Evolutionary conservation across 2,329 filamentous ascomycete genomes (phyloP), one percentile per base, ranked within the genome.

Genomic region (Colletotrichum lupini): DNA sequence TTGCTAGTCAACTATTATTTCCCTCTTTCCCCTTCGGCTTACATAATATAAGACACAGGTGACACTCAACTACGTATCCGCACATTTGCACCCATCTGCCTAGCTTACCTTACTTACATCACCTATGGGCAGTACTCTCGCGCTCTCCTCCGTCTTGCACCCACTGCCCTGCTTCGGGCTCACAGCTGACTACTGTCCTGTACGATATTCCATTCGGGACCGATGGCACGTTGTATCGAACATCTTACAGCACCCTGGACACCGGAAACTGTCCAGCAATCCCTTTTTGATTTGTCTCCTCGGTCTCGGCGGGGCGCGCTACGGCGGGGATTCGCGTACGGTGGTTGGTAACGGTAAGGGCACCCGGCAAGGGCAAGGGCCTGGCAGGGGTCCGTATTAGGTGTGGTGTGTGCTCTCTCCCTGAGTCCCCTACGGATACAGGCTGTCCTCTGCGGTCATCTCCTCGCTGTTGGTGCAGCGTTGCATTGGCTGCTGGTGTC

Each of bases 281-380:
- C 22, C 8, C 19, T 26, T 56, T 37, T 16, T 65, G 59, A 65
- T 56, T 65, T 56, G 62, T 22, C 62, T 42, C 62, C 52, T 65
- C 52, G 52, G 52, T 65, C 52, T 56, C 52, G 19, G 62, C 62
- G 62, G 62, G 52, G 52, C 49, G 8, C 24, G 32, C n/a, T 28
- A 14, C 37, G 24, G n/a, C 3, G 46, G 26, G 46, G 3, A 64
- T 28, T n/a, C 53, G 49, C 32, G 32, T 32, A 35, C 30, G 8
- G 55, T 8, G n/a, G 9, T 19, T 19, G n/a, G 30, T 5, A 59
- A 24, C n/a, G 56, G 30, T 28, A 55, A 26, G 60, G 42, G 16
- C 30, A 32, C 30, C 30, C 30, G 9, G 30, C 59, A 22, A 46
- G n/a, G 11, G 24, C 26, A 30, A 46, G 59, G 58, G 32, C 6